phyloP scores from a whole-genome alignment of 2,329 filamentous ascomycete genomes.

The Verticillium nubilum region DNA sequence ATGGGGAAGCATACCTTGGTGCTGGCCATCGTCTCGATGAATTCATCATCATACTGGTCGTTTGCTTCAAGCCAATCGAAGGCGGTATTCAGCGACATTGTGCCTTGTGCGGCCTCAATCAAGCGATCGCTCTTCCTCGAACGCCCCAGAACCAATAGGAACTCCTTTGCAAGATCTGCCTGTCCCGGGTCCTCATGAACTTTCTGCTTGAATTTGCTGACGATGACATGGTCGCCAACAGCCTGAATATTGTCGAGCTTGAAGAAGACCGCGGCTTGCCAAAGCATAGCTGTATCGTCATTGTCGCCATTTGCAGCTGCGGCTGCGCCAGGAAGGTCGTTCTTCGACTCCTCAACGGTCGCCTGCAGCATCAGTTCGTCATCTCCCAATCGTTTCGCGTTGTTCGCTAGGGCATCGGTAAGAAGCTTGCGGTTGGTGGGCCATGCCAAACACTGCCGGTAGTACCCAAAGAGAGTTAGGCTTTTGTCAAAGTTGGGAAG shows the following conservation, averaged over 20 bases:
- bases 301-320: neutral
- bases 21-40: conserved; percentile 5
- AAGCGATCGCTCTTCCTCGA: neutral
- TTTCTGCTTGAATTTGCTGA: neutral
- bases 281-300: neutral
- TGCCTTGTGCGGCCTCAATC: neutral
- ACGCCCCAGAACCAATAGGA: neutral
- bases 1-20: conserved; percentile 4
- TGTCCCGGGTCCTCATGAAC: neutral
- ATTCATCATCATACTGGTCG: conserved; percentile 3
- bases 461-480: conserved; percentile 9
- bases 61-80: conserved; percentile 5
- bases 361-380: conserved; percentile 16
- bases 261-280: neutral
- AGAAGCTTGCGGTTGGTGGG: neutral
- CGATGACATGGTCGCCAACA: neutral
- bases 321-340: neutral
- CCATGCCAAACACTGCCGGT: conserved; percentile 1
- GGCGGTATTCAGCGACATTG: neutral
- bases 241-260: neutral
- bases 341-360: conserved; percentile 13
- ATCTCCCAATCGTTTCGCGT: neutral
- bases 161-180: neutral
- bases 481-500: conserved; percentile 9
- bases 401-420: neutral